Evolutionary conservation across 441 rosid genomes (phyloP), one percentile per base, ranked within the genome.

Genomic region (Populus tomentosa): DNA sequence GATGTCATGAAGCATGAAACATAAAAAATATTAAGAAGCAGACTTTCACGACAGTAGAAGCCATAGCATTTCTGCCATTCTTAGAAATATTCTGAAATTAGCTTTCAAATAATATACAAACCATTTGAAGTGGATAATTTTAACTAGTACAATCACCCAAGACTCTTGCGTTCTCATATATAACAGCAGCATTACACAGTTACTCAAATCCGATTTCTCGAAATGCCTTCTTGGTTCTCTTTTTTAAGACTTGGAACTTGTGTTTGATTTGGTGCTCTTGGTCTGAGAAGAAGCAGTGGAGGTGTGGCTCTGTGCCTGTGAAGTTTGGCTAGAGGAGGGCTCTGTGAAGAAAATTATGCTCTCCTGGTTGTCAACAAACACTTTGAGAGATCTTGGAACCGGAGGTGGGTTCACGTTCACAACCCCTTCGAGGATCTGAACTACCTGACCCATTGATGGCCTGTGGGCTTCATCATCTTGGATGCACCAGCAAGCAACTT

Each of bases 381-480:
- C 81, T 74, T 85, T 88, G 26, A 94, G 88, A 23, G 85, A 77
- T 81, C 90, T 87, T 4, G 94, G 97, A 72, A 84, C 70, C 1
- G 88, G 87, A 7, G 93, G 92, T 28, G 71, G 7, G 75, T 78
- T 84, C 78, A 90, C 88, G 42, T 87, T 90, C 82, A 85, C 71
- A 32, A 88, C 84, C 73, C 93, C 95, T 78, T 90, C 95, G 18
- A 94, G 94, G 40, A 90, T 89, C 85, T 90, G 95, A 84, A 93
- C 97, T 26, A 93, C 88, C 82, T 89, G 93, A 61, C 94, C 87
- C 94, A 90, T 94, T 10, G 92, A 63, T 62, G 90, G 94, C 80
- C 98, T 81, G 32, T 81, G 85, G 69, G 46, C 70, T 80, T 94
- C 95, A 16, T 88, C 91, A 50, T 90, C 94, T 79, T 94, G 98